Percentiles rank a stretch among this genome's conserved stretches.
Evolutionary conservation across 1,284 basidiomycete species (phyloP).

Genomic region (Butyriboletus appendiculatus): DNA sequence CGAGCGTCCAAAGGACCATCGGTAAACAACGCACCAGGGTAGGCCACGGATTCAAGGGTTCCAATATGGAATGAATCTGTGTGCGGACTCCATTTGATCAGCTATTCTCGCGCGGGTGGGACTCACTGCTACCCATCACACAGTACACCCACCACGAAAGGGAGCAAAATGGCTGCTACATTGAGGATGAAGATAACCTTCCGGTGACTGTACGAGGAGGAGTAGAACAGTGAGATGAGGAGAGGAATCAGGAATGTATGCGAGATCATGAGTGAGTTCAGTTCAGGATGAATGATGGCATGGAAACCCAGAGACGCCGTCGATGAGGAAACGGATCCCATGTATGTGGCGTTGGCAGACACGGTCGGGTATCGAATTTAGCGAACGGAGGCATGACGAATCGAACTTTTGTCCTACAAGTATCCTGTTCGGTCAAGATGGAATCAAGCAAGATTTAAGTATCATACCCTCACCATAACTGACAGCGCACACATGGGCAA

Average conservation of each 20-base stretch:
- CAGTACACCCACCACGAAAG: conserved; percentile 19
- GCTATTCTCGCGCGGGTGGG: no score
- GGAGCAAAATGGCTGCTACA: conserved; percentile 17
- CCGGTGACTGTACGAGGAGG: conserved; percentile 17
- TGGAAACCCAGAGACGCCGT: no score
- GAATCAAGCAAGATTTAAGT: not conserved
- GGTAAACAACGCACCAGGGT: conserved; percentile 1
- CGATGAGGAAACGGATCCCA: conserved; percentile 3
- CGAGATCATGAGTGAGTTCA: conserved; percentile 18
- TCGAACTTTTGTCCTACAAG: not conserved
- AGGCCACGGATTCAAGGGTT: conserved; percentile 12
- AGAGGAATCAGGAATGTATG: conserved; percentile 30
- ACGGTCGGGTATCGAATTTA: not conserved
- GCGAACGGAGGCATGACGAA: no score
- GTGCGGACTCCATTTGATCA: not conserved
- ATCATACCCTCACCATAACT: not conserved
- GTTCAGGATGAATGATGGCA: not conserved
- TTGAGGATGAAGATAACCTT: conserved; percentile 28
- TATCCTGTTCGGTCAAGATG: not conserved
- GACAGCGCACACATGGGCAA: no score
- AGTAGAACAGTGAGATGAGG: conserved; percentile 24
- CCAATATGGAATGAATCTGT: conserved; percentile 21
- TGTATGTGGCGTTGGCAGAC: conserved; percentile 1
- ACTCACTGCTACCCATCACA: conserved; percentile 18
- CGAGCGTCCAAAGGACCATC: not conserved